These are phyloP conservation scores for Obba rivulosa DNA, from an alignment of 768 basidiomycete genomes.

Conservation along the genomic window DNA sequence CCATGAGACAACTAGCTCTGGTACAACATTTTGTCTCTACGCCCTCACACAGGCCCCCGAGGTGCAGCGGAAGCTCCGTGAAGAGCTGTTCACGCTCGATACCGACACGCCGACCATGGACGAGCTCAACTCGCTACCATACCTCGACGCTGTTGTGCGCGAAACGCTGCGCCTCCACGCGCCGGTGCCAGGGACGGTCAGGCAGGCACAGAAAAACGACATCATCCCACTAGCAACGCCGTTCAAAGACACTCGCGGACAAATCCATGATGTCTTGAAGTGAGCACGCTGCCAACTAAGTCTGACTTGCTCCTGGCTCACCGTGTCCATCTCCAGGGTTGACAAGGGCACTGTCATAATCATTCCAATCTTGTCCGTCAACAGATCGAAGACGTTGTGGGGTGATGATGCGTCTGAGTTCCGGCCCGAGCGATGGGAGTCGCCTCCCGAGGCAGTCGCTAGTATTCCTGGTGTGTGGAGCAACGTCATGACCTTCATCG, in stretches of 20 bases:
- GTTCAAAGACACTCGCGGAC: constrained; percentile 17
- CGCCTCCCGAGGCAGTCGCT: constrained; percentile 36
- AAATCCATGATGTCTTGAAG: constrained; percentile 13
- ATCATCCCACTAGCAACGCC: constrained; percentile 43
- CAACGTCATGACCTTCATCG: constrained; percentile 51
- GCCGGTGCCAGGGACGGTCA: constrained; percentile 44
- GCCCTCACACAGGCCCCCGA: constrained; percentile 30
- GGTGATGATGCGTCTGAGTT: constrained; percentile 58
- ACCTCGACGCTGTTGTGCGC: constrained; percentile 53
- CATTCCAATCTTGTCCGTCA: constrained; percentile 49
- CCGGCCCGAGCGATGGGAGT: constrained; percentile 63
- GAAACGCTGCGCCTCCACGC: constrained; percentile 51
- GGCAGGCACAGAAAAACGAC: constrained; percentile 39
- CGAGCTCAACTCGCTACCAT: constrained; percentile 32
- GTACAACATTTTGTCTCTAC: constrained; percentile 28
- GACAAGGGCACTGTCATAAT: constrained; percentile 27
- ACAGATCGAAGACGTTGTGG: constrained; percentile 50
- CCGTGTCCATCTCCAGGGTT: constrained; percentile 14
- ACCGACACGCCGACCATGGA: constrained; percentile 27
- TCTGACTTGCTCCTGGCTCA: background rate
- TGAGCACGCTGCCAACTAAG: constrained; percentile 18
- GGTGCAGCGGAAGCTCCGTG: constrained; percentile 29
- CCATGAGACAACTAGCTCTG: constrained; percentile 33
- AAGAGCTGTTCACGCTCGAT: constrained; percentile 26
- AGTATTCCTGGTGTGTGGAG: constrained; percentile 52